phyloP scores from a whole-genome alignment of 257 asterid genomes.

The Ajuga chamaepitys region DNA sequence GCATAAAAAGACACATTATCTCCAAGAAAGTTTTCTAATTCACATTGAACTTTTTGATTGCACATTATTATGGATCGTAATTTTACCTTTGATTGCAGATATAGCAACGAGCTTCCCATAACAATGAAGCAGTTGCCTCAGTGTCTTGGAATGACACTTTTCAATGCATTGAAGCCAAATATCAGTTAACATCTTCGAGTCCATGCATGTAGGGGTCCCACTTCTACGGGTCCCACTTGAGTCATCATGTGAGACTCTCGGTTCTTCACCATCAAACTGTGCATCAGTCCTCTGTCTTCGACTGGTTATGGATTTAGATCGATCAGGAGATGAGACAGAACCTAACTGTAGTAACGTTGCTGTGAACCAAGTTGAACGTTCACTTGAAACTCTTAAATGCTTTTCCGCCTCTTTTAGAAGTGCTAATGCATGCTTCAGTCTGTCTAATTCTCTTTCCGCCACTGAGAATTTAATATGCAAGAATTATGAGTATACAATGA shows the following conservation, averaged over 20 bases:
- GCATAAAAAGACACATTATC: too few relatives aligned
- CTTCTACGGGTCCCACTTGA: constrained; percentile 20
- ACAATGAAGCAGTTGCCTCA: constrained; percentile 72
- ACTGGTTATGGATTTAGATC: constrained; percentile 68
- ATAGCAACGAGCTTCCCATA: constrained; percentile 73
- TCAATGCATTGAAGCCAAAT: constrained; percentile 77
- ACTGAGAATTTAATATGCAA: too few relatives aligned
- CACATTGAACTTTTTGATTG: too few relatives aligned
- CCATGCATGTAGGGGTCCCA: constrained; percentile 37
- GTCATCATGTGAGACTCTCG: constrained; percentile 30
- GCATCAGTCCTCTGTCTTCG: constrained; percentile 52
- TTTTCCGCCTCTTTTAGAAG: constrained; percentile 94
- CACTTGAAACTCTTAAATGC: constrained; percentile 78
- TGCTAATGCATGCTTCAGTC: constrained; percentile 72
- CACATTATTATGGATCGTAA: too few relatives aligned
- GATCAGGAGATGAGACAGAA: constrained; percentile 62
- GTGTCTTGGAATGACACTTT: constrained; percentile 84
- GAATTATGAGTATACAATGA: too few relatives aligned
- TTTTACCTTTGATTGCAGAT: constrained; percentile 74
- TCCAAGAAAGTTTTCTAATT: too few relatives aligned
- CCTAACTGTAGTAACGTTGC: constrained; percentile 91
- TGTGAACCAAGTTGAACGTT: constrained; percentile 96
- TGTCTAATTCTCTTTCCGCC: constrained; percentile 68
- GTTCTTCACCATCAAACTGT: constrained; percentile 29
- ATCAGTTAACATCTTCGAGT: constrained; percentile 50